phyloP scores from a whole-genome alignment of 2,329 filamentous ascomycete species.

The Coniochaeta sp. region DNA sequence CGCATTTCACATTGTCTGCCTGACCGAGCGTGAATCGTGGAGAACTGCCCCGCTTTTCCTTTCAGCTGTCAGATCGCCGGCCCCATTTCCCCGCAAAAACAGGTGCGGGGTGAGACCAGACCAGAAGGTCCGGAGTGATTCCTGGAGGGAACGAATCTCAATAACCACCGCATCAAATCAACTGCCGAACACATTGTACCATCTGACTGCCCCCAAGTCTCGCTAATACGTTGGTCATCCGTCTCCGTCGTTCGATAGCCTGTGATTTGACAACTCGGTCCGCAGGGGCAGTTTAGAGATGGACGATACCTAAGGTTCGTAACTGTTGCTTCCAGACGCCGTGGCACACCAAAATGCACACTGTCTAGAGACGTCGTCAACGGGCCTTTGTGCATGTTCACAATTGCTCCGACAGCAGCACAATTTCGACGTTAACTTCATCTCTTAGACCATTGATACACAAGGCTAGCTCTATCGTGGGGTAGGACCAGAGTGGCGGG shows the following conservation, averaged over 20 bases:
- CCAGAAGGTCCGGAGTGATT: too few relatives aligned
- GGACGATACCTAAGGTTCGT: too few relatives aligned
- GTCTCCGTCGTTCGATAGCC: not conserved
- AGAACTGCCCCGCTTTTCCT: not conserved
- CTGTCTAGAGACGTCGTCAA: not conserved
- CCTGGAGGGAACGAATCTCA: not conserved
- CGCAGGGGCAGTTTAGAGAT: not conserved
- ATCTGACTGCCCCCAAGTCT: not conserved
- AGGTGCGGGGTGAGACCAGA: not conserved
- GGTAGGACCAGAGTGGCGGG: not conserved
- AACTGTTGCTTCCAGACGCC: not conserved
- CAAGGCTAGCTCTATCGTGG: not conserved
- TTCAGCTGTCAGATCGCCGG: not conserved
- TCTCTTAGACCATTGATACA: not conserved
- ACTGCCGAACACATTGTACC: not conserved
- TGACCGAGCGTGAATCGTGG: too few relatives aligned
- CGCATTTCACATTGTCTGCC: too few relatives aligned
- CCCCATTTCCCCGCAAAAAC: not conserved
- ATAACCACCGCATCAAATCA: not conserved
- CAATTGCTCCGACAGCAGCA: not conserved
- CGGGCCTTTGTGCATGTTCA: not conserved
- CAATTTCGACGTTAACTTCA: not conserved
- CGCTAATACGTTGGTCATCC: not conserved
- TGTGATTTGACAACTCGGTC: not conserved
- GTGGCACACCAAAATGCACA: not conserved